A percentile compares a stretch with the other conserved stretches of the same genome.
These are phyloP conservation scores for Colletotrichum abscissum DNA, from an alignment of 2,329 filamentous ascomycete genomes.

Conservation along the genomic window DNA sequence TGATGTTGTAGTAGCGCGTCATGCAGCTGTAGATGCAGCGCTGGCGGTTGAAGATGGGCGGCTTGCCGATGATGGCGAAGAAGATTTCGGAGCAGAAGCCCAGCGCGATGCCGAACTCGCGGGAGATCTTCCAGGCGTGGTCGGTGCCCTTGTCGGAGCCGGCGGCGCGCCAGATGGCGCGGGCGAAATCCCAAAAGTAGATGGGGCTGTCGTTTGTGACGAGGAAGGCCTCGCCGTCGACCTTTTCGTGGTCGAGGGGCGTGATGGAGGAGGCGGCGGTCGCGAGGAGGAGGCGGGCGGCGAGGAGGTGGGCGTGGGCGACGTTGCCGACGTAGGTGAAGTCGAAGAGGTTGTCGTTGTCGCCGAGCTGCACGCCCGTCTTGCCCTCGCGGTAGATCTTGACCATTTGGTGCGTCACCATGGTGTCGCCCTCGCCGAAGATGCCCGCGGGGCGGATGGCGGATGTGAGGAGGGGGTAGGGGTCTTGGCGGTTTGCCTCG, in stretches of 20 bases:
- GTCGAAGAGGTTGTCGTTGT: constrained; percentile 72
- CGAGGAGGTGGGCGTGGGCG: constrained; percentile 84
- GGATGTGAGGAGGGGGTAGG: constrained; percentile 74
- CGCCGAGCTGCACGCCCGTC: constrained; percentile 83
- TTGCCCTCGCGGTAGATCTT: constrained; percentile 75
- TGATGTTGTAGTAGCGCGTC: constrained; percentile 82
- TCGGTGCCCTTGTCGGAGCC: constrained; percentile 63
- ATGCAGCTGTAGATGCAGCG: constrained; percentile 76
- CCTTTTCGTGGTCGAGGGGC: constrained; percentile 77
- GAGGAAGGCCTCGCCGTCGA: constrained; percentile 90
- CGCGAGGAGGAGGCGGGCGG: constrained; percentile 76
- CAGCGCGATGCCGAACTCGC: constrained; percentile 62
- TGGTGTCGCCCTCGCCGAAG: constrained; percentile 89
- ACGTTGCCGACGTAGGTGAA: constrained; percentile 74
- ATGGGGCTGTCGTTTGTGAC: constrained; percentile 90
- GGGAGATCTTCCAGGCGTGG: constrained; percentile 66
- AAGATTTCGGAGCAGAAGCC: constrained; percentile 66
- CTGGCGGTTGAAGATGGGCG: constrained; percentile 68
- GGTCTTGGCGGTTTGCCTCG: constrained; percentile 73
- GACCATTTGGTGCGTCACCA: constrained; percentile 79
- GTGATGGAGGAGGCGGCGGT: constrained; percentile 61
- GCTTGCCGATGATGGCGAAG: constrained; percentile 60
- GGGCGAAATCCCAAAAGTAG: constrained; percentile 91
- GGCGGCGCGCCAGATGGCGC: constrained; percentile 78
- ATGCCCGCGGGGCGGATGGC: constrained; percentile 89